phyloP scores from a whole-genome alignment of 2,329 filamentous ascomycete species.

The Tricladium varicosporioides region DNA sequence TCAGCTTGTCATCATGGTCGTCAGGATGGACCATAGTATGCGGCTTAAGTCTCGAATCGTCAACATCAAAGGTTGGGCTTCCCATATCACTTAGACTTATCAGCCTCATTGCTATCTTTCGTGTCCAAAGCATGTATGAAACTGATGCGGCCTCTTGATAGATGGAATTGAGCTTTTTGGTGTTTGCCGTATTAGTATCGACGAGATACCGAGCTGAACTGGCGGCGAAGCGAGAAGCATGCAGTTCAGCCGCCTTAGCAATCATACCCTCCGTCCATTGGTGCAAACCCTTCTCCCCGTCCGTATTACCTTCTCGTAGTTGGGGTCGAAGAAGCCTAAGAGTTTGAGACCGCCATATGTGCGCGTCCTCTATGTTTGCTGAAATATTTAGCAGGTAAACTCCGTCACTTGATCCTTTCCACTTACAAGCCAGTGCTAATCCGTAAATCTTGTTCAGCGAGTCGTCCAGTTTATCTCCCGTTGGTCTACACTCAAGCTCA shows the following conservation, averaged over 20 bases:
- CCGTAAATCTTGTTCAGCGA: slow-evolving; percentile 13
- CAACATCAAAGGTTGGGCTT: neutral
- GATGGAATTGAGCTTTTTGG: slow-evolving; percentile 5
- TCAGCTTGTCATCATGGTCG: slow-evolving; percentile 9
- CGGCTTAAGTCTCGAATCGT: neutral
- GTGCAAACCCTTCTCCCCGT: slow-evolving; percentile 1
- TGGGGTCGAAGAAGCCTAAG: slow-evolving; percentile 16
- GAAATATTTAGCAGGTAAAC: neutral
- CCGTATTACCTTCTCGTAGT: neutral
- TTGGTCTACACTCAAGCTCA: neutral
- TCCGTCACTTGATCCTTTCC: neutral
- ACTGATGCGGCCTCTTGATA: slow-evolving; percentile 13
- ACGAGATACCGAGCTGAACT: slow-evolving; percentile 12
- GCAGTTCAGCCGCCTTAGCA: neutral
- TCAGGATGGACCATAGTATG: slow-evolving; percentile 15
- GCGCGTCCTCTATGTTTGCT: slow-evolving; percentile 19
- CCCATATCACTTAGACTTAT: slow-evolving; percentile 4
- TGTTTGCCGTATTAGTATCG: neutral
- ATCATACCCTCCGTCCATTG: slow-evolving; percentile 6
- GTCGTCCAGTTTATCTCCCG: too few relatives aligned
- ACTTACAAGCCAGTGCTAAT: slow-evolving; percentile 10
- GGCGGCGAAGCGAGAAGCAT: slow-evolving; percentile 9
- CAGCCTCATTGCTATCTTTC: slow-evolving; percentile 6
- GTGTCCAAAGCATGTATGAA: slow-evolving; percentile 21
- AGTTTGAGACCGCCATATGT: slow-evolving; percentile 22